A percentile compares a stretch with the other conserved stretches of the same genome.
Conservation (phyloP, 805 yeast genomes). For the Starmerella bombicola region DNA sequence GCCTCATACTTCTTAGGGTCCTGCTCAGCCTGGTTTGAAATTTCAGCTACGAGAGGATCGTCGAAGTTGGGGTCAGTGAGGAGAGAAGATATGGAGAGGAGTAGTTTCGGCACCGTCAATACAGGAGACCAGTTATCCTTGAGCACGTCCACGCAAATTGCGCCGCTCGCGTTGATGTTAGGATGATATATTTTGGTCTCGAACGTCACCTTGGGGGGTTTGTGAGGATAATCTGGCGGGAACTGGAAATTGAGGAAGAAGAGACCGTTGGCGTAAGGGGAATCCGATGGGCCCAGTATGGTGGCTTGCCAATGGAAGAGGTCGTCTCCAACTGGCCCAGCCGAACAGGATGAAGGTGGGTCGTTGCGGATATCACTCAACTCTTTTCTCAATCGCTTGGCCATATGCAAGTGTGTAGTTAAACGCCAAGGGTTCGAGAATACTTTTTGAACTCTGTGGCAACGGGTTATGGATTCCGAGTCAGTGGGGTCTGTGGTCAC, state of each 20-base stretch:
- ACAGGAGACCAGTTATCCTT: constrained; percentile 99
- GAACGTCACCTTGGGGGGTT: constrained; percentile 89
- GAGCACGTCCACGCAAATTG: constrained; percentile 90
- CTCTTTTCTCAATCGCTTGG: constrained; percentile 95
- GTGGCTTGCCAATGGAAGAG: constrained; percentile 99
- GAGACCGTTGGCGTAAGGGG: constrained; percentile 79
- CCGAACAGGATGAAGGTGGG: constrained; percentile 97
- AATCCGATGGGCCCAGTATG: constrained; percentile 96
- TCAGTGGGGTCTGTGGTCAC: too few relatives aligned
- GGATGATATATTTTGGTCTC: constrained; percentile 96
- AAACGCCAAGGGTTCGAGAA: too few relatives aligned
- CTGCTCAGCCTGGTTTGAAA: constrained; percentile 90
- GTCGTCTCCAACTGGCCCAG: constrained; percentile 98
- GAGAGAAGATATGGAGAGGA: constrained; percentile 86
- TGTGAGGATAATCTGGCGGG: constrained; percentile 98
- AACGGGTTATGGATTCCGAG: too few relatives aligned
- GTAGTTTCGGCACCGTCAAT: constrained; percentile 85
- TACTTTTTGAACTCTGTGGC: too few relatives aligned
- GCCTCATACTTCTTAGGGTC: constrained; percentile 91
- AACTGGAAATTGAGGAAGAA: constrained; percentile 91
- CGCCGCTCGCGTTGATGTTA: constrained; percentile 89
- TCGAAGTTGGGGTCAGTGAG: constrained; percentile 97
- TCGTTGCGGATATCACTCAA: constrained; percentile 91
- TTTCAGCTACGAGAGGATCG: constrained; percentile 97
- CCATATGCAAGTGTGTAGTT: constrained; percentile 49